These are phyloP conservation scores for Aurinia saxatilis DNA, from an alignment of 345 rosid species.

Conservation along the genomic window DNA sequence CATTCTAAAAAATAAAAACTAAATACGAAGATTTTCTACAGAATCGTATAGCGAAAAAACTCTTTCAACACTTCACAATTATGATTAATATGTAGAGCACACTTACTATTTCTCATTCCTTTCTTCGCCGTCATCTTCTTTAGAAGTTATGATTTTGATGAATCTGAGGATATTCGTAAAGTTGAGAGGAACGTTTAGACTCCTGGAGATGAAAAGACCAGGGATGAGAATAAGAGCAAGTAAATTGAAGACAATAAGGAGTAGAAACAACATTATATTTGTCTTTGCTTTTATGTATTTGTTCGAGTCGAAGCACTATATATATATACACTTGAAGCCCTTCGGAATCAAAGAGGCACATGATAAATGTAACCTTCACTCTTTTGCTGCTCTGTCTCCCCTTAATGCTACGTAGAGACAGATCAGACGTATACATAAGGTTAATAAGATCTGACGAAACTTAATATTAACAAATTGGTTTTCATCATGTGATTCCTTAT, in stretches of 20 bases:
- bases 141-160: constrained; percentile 8
- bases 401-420: too few species aligned
- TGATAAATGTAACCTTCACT: constrained; percentile 8
- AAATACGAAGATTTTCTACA: too few species aligned
- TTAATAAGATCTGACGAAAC: too few species aligned
- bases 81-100: too few species aligned
- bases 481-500: too few species aligned
- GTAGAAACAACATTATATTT: not conserved
- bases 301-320: not conserved
- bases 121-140: not conserved
- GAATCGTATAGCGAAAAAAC: too few species aligned
- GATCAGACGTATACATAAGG: too few species aligned
- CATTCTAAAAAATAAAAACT: too few species aligned
- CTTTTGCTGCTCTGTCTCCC: not conserved
- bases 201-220: constrained; percentile 1
- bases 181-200: not conserved
- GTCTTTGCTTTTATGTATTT: not conserved
- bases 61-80: too few species aligned
- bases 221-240: constrained; percentile 17
- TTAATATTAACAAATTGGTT: too few species aligned
- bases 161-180: constrained; percentile 9
- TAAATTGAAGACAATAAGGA: constrained; percentile 1
- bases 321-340: not conserved
- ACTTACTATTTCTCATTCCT: not conserved
- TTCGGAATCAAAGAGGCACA: constrained; percentile 9